Conservation (phyloP, 164 flowering plant genomes). For the Paratinospora sagittata region DNA sequence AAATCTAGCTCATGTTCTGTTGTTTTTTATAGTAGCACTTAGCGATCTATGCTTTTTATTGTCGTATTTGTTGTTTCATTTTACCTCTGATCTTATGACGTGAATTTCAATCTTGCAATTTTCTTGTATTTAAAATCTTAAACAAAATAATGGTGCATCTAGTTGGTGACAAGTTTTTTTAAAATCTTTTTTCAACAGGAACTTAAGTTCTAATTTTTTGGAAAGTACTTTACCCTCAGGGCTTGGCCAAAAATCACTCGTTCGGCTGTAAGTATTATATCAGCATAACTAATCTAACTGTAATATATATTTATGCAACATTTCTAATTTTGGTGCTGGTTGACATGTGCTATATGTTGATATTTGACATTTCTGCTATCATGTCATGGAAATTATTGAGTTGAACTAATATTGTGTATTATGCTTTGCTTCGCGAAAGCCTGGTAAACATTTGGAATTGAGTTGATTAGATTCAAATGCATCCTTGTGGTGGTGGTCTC, state of each 20-base stretch:
- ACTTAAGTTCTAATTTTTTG: conserved; percentile 80
- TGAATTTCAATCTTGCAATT: background rate
- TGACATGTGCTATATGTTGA: too few species aligned
- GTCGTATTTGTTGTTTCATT: background rate
- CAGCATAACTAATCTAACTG: background rate
- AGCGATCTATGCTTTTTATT: too few species aligned
- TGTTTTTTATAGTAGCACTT: background rate
- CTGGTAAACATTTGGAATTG: too few species aligned
- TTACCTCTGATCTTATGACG: background rate
- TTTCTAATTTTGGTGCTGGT: too few species aligned
- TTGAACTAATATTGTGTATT: too few species aligned
- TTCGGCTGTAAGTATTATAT: conserved; percentile 52
- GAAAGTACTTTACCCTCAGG: conserved; percentile 70
- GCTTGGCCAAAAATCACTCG: conserved; percentile 73
- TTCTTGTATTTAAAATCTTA: background rate
- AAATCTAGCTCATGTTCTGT: background rate
- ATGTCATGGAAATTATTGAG: too few species aligned
- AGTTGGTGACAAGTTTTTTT: background rate
- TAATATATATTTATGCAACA: too few species aligned
- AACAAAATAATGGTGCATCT: background rate
- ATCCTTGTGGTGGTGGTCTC: too few species aligned
- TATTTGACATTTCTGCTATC: too few species aligned
- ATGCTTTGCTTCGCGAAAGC: too few species aligned
- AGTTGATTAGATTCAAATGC: too few species aligned
- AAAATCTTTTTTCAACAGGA: conserved; percentile 46